Evolutionary conservation across 129 eudicot species (phyloP), one percentile per base, ranked within the genome.

Genomic region (Flaveria brownii): DNA sequence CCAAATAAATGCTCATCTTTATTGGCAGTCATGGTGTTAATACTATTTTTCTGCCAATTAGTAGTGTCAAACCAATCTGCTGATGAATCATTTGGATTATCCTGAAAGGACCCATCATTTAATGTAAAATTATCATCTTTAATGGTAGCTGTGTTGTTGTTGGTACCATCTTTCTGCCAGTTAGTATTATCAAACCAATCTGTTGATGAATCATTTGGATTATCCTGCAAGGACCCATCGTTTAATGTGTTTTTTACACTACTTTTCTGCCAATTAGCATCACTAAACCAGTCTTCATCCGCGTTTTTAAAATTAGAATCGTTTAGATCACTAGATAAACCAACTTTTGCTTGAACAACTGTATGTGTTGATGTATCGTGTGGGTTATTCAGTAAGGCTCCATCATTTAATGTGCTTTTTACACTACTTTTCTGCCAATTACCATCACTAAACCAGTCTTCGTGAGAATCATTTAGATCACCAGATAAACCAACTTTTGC

Each of bases 161-260:
- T 47, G 23, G 64, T 52, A 15, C 43, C 68, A 23, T 28, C 66
- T 56, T 80, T 73, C 67, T 52, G 79, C 83, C 83, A 79, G 50
- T 80, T 57, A 28, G 64, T 57, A 82, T 71, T 42, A 17, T 77
- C 74, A 77, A 82, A 82, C 82, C 85, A 77, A 73, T 88, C 84
- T 36, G 46, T 49, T 18, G 76, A 78, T 28, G 70, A 50, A 77
- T 77, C 81, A 25, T 84, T 81, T 54, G 70, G 20, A 47, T 46
- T 70, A 41, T 68, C 64, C 49, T 51, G 78, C 41, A 70, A 23
- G 54, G 70, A 17, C 13, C 15, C 41, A 22, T 57, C 76, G 9
- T 59, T 78, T 47, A 9, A 72, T 42, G 59, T 42, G n/a, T 64
- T 30, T 9, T 72, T 78, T 18, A 15, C 69, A 52, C 57, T 77